Conservation (phyloP, 164 flowering plant genomes). For the Umbellularia californica region DNA sequence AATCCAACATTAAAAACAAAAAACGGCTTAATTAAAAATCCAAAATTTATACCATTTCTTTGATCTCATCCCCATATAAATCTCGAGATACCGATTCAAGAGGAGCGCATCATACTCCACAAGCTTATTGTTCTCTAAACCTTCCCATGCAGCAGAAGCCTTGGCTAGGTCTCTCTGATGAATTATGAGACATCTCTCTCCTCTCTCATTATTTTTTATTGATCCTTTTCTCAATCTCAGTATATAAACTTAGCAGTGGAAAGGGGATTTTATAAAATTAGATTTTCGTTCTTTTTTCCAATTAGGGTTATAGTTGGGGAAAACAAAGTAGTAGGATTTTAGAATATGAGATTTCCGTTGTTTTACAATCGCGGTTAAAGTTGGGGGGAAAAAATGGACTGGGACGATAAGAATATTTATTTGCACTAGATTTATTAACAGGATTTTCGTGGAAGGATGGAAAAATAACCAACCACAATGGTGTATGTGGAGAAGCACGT, state of each 20-base stretch:
- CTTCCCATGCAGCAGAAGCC: conserved; percentile 75
- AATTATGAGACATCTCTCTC: conserved; percentile 35
- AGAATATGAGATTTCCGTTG: no score
- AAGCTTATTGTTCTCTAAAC: conserved; percentile 84
- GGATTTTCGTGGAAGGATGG: no score
- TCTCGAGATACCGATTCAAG: conserved; percentile 19
- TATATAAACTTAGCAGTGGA: neutral
- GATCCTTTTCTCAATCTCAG: neutral
- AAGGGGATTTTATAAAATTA: neutral
- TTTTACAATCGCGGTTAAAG: neutral
- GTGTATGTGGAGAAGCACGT: no score
- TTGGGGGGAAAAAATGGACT: neutral
- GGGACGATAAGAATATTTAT: no score
- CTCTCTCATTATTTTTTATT: conserved; percentile 1
- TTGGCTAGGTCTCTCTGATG: conserved; percentile 62
- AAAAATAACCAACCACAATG: no score
- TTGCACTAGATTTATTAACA: no score
- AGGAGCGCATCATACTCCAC: conserved; percentile 91
- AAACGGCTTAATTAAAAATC: no score
- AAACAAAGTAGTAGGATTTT: no score
- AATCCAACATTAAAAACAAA: no score
- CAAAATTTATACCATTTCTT: conserved; percentile 52
- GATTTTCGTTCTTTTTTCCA: neutral
- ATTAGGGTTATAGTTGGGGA: no score
- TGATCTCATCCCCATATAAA: conserved; percentile 91